Percentiles rank a stretch among this genome's conserved stretches.
Evolutionary conservation across 805 yeast species (phyloP).

Genomic region (Zygotorulaspora chibaensis): DNA sequence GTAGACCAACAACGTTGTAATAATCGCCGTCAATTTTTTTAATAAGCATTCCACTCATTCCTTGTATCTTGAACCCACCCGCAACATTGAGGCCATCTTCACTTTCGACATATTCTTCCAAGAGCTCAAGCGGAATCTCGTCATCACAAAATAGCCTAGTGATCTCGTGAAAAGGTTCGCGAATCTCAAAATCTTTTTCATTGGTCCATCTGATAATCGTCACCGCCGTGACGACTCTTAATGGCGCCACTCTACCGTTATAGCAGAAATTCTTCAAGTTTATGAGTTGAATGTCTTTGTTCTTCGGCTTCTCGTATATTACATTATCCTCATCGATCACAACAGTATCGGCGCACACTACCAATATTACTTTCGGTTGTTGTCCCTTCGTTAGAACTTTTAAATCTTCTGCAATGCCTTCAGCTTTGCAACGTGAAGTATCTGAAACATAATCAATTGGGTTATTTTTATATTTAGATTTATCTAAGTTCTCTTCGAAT

Average conservation of each 20-base stretch:
- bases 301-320: constrained; percentile 79
- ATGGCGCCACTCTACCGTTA: constrained; percentile 44
- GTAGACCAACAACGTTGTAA: constrained; percentile 84
- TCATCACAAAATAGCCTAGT: constrained; percentile 42
- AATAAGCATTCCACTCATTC: constrained; percentile 62
- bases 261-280: constrained; percentile 43
- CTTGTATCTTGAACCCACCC: constrained; percentile 89
- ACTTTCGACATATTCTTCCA: constrained; percentile 58
- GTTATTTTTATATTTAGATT: constrained; percentile 32
- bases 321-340: constrained; percentile 52
- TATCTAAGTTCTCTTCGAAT: constrained; percentile 73
- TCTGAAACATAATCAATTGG: constrained; percentile 51
- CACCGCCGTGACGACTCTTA: constrained; percentile 53
- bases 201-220: constrained; percentile 37
- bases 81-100: constrained; percentile 81
- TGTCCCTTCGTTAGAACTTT: constrained; percentile 14
- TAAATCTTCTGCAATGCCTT: constrained; percentile 51
- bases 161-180: constrained; percentile 38
- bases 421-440: constrained; percentile 67
- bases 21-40: constrained; percentile 70
- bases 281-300: constrained; percentile 45
- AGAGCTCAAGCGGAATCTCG: constrained; percentile 47
- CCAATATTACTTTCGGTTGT: constrained; percentile 22
- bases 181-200: constrained; percentile 6
- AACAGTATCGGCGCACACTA: constrained; percentile 76